These are phyloP conservation scores for Echites panduratus DNA, from an alignment of 257 asterid species.

Conservation along the genomic window DNA sequence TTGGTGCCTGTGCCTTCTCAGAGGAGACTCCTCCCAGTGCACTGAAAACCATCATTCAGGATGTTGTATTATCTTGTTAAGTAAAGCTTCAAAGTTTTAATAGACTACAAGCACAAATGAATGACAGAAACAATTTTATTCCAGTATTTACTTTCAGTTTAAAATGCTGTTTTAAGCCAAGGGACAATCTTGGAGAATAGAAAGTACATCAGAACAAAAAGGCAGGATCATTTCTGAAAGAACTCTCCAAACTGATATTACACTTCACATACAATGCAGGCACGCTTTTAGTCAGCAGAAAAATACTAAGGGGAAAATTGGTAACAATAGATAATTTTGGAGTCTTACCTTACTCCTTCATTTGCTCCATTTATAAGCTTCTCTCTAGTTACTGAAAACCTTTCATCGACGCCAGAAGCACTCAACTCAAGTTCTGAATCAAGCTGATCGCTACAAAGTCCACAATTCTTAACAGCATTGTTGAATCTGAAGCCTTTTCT, in stretches of 20 bases:
- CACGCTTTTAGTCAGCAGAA: neutral
- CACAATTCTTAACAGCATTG: constrained; percentile 25
- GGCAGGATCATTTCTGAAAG: neutral
- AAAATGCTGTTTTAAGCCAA: neutral
- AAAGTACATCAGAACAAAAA: neutral
- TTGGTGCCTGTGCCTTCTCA: constrained; percentile 13
- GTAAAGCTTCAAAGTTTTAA: neutral
- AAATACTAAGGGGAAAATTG: neutral
- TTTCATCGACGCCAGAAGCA: constrained; percentile 19
- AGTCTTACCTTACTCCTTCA: constrained; percentile 32
- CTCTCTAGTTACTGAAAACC: constrained; percentile 21
- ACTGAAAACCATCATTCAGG: constrained; percentile 20
- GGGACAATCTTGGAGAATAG: neutral
- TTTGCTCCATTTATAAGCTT: constrained; percentile 25
- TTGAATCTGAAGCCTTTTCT: constrained; percentile 17
- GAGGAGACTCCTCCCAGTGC: constrained; percentile 26
- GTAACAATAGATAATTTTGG: neutral
- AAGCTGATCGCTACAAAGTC: constrained; percentile 19
- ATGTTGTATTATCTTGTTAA: neutral
- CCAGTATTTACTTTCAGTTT: neutral
- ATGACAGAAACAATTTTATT: neutral
- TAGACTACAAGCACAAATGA: neutral
- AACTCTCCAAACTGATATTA: neutral
- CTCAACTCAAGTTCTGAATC: constrained; percentile 15
- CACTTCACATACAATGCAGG: neutral